Evolutionary conservation across 345 rosid genomes (phyloP), one percentile per base, ranked within the genome.

Genomic region (Bruguiera sexangula): DNA sequence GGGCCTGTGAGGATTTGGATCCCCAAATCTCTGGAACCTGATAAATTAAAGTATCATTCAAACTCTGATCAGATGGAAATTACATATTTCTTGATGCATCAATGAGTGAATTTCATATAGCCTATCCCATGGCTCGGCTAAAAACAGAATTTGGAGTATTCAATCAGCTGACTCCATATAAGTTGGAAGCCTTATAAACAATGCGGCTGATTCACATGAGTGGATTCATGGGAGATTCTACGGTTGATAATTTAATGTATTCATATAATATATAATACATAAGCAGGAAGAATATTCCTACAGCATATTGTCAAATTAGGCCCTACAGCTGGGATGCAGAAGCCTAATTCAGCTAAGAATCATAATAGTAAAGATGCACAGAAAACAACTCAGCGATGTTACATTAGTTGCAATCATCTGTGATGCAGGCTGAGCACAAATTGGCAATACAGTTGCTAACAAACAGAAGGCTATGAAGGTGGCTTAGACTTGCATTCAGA

Each of bases 21-120:
- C 88, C 63, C 98, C 98, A 80, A 89, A 94, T 74, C 90, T 85
- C 73, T 91, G 91, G 69, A 94, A 94, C 98, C 98, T 94, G 73
- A 39, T 58, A 43, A 62, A 37, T 2, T 18, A 51, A 65, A 53
- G 46, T 20, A 22, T 13, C 22, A 15, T 36, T 22, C 29, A 36
- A 32, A 67, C 27, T 69, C 24, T 29, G 8, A 62, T 58, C 52
- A 50, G 43, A 21, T 24, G 62, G 64, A 63, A 78, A 30, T 54
- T 30, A 53, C 69, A 66, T 15, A 32, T 27, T 3, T 16, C 43
- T n/a, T 8, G 37, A 43, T 43, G 50, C 50, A 43, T 31, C 21
- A 36, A 16, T 20, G 24, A 54, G 37, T 10, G 60, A 26, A 31
- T 10, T 22, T 55, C 22, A 55, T 21, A 26, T 55, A 11, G 27